Conservation (phyloP, 2,329 filamentous ascomycete genomes). For the Lachnellula cervina region DNA sequence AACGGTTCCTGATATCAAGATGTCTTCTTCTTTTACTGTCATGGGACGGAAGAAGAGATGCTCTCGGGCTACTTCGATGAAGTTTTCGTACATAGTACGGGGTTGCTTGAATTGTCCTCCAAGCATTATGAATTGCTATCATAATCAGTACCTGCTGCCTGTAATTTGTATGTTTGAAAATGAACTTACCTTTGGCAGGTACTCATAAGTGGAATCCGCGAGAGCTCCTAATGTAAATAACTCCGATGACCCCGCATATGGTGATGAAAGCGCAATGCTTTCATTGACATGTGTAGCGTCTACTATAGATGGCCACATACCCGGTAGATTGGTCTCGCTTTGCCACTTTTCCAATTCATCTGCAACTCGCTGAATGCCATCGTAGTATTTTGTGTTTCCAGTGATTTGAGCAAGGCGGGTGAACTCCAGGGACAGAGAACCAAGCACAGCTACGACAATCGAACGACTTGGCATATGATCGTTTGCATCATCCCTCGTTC, state of each 20-base stretch:
- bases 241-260: conserved; percentile 52
- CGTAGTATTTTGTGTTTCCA: conserved; percentile 56
- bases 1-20: conserved; percentile 47
- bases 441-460: conserved; percentile 53
- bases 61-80: conserved; percentile 42
- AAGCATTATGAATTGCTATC: conserved; percentile 33
- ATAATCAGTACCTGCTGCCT: not conserved
- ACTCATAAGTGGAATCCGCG: conserved; percentile 58
- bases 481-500: conserved; percentile 38
- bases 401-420: conserved; percentile 61
- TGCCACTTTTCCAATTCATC: conserved; percentile 54
- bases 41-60: conserved; percentile 42
- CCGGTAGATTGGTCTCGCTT: conserved; percentile 50
- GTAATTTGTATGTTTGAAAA: conserved; percentile 46
- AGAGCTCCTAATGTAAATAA: conserved; percentile 52
- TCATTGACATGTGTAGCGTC: conserved; percentile 39
- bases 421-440: conserved; percentile 57
- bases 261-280: conserved; percentile 28
- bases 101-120: conserved; percentile 22
- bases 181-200: conserved; percentile 60
- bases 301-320: conserved; percentile 57
- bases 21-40: conserved; percentile 33
- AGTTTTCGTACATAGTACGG: conserved; percentile 39
- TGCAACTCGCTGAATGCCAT: conserved; percentile 54
- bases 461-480: conserved; percentile 52